These are phyloP conservation scores for Plenodomus tracheiphilus DNA, from an alignment of 2,329 filamentous ascomycete species.

Conservation along the genomic window DNA sequence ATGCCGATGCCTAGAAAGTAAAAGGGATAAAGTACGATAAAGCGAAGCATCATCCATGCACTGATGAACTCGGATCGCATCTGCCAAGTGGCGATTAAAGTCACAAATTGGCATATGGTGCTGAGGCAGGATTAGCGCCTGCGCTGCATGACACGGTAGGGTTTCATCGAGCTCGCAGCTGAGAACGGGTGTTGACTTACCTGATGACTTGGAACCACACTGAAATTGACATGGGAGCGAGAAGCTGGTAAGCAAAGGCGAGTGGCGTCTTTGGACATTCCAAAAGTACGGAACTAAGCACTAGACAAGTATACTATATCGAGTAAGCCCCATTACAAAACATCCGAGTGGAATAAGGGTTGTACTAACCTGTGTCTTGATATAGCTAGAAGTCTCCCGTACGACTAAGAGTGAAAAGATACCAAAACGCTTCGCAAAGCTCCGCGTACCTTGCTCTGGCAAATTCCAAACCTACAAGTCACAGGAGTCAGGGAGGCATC, in stretches of 20 bases:
- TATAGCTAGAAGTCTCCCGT: slow-evolving; percentile 51
- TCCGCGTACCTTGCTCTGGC: slow-evolving; percentile 33
- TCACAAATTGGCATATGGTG: slow-evolving; percentile 45
- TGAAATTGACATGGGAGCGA: slow-evolving; percentile 50
- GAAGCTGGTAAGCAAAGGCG: slow-evolving; percentile 43
- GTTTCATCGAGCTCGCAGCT: not conserved
- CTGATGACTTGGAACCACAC: slow-evolving; percentile 48
- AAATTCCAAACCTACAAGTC: slow-evolving; percentile 36
- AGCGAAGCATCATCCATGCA: slow-evolving; percentile 42
- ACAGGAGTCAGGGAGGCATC: not conserved
- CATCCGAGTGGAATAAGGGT: no score
- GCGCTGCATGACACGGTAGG: not conserved
- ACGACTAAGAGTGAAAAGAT: slow-evolving; percentile 48
- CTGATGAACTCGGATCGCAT: slow-evolving; percentile 49
- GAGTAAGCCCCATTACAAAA: not conserved
- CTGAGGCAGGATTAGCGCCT: slow-evolving; percentile 14
- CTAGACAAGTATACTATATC: slow-evolving; percentile 47
- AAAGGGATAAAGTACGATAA: slow-evolving; percentile 45
- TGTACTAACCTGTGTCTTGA: slow-evolving; percentile 38
- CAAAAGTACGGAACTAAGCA: slow-evolving; percentile 47
- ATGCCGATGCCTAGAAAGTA: slow-evolving; percentile 47
- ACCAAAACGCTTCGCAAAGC: slow-evolving; percentile 41
- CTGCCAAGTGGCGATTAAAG: slow-evolving; percentile 47
- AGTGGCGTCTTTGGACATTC: slow-evolving; percentile 43
- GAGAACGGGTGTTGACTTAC: slow-evolving; percentile 19